Evolutionary conservation across 2,329 filamentous ascomycete genomes (phyloP), one percentile per base, ranked within the genome.

Genomic region (Zopfia rhizophila): DNA sequence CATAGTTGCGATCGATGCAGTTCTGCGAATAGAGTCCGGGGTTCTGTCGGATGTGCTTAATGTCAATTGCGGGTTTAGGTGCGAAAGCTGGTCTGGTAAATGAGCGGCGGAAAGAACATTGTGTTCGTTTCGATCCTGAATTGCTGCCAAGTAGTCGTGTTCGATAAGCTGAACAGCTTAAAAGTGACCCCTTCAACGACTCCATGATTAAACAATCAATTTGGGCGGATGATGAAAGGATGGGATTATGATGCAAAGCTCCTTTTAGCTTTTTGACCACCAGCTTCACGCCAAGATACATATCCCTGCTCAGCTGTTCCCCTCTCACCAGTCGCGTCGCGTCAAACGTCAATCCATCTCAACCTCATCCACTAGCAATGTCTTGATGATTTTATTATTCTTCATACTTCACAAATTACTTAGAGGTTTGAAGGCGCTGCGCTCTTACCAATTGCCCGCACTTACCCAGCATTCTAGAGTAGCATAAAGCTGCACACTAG

Each of bases 21-120:
- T 95, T 97, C 56, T 87, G 79, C 59, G 88, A 82, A 77, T 97
- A 89, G 12, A 95, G 80, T 11, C 87, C 83, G 12, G 89, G 84
- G 72, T 95, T 89, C 65, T 91, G 83, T 46, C 92, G 91, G 69
- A 99, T 96, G 75, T 94, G 88, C 70, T 90, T 93, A 67, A 96
- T 82, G 75, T 97, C 89, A 56, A 95, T 82, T 33, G 82, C 82
- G 18, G 90, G 84, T 68, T 90, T 93, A 8, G 91, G 91, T 11
- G 90, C 91, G 39, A 82, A 86, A 2, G 88, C 79, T 4, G 89
- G 88, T 27, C 86, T 80, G 3, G 73, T 73, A 51, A 75, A 78
- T 16, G 53, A 44, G 67, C 77, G 44, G 62, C 70, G 35, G 68
- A 72, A 41, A 71, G 72, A 48, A 69, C 70, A 55, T 65, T 64